Evolutionary conservation across 225 moss, liverwort and hornwort genomes (phyloP).

Genomic region (Marchantia paleacea): DNA sequence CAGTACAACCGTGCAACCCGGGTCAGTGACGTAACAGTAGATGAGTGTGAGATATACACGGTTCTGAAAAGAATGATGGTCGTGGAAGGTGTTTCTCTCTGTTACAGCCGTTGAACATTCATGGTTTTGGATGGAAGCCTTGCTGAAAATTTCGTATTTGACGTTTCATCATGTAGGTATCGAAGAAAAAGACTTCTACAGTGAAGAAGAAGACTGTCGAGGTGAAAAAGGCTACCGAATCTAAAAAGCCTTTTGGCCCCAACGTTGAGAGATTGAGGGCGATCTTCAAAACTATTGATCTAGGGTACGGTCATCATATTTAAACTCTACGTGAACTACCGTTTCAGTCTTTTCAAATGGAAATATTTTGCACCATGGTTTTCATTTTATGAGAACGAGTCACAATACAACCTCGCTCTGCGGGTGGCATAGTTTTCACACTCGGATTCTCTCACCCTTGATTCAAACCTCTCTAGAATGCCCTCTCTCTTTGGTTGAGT

Average conservation of each 20-base stretch:
- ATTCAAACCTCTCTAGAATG: no score
- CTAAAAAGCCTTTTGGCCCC: constrained; percentile 61
- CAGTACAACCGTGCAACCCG: no score
- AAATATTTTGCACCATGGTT: no score
- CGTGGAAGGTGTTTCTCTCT: neutral
- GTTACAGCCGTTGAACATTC: neutral
- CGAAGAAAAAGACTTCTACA: constrained; percentile 31
- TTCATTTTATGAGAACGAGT: no score
- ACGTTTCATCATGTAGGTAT: constrained; percentile 9
- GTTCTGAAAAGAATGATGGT: neutral
- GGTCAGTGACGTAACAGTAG: neutral
- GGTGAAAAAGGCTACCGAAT: constrained; percentile 58
- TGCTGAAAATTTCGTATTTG: neutral
- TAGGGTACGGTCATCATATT: constrained; percentile 51
- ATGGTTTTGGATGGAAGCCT: neutral
- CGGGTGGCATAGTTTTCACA: no score
- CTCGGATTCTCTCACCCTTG: no score
- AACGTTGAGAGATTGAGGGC: constrained; percentile 73
- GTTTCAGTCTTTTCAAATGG: no score
- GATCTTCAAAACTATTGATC: constrained; percentile 70
- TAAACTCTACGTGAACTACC: no score
- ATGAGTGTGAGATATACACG: neutral
- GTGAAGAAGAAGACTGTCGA: constrained; percentile 30
- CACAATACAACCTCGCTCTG: no score
- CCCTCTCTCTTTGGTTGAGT: no score